Base-by-base conservation (phyloP, 768 basidiomycete genomes). In the Tephrocybe sp. region DNA sequence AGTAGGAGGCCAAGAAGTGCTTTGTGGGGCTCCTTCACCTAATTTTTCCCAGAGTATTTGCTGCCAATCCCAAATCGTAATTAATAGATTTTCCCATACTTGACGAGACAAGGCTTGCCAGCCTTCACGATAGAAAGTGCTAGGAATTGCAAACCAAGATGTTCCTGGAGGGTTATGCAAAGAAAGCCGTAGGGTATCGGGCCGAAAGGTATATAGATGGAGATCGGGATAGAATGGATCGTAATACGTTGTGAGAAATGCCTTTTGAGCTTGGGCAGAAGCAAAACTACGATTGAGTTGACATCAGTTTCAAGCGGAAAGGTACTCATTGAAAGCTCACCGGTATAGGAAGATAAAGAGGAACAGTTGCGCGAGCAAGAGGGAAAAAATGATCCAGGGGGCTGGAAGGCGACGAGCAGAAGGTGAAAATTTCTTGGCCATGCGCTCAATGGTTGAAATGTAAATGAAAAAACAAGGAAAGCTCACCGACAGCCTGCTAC, bases 161-260 rank as follows among this genome's bases (percentile, higher is more conserved):
- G 64, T 52, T 62, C 41, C 50, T n/a, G 52, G 40, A n/a, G 56
- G 49, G 36, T 69, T 68, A 61, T 61, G 63, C 54, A 59, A 62
- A 59, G 67, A 63, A 58, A 61, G 67, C 52, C 61, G 70, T 45
- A 63, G 61, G 51, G 68, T 66, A 64, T 76, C 69, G 25, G 73
- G 74, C 56, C 71, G 73, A 48, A 66, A 71, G 49, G 64, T 62
- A 67, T 72, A 77, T 37, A 83, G 65, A 61, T 86, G 77, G 45
- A 88, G 74, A 59, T 88, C 83, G 13, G 85, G 83, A 61, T 86
- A 79, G 67, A 87, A 81, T 49, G 88, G 84, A 61, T 91, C 87
- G 58, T 85, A 88, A 57, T 88, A 90, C 50, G 78, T 83, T 52
- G 82, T 85, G 57, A 88, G 71, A 65, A 87, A 90, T 24, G 81